Conservation (phyloP, 2,329 filamentous ascomycete species). For the Aureobasidium vineae region DNA sequence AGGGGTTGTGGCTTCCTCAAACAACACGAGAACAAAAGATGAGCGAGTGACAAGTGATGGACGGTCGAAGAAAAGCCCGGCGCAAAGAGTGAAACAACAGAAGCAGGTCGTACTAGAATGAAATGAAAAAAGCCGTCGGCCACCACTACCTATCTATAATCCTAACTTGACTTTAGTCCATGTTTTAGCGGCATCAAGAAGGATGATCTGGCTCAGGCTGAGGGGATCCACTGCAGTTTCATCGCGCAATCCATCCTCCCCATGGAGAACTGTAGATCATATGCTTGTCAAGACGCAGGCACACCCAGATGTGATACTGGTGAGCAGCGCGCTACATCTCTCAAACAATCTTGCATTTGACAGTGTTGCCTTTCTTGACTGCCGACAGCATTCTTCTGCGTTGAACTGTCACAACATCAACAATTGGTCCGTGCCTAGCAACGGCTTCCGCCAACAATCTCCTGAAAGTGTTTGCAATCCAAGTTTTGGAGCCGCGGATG, state of each 20-base stretch:
- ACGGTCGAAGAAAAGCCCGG: not conserved
- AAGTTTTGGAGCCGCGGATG: constrained; percentile 8
- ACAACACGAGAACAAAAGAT: not conserved
- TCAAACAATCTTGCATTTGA: not conserved
- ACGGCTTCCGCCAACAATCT: constrained; percentile 13
- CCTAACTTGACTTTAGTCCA: constrained; percentile 19
- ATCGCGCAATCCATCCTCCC: constrained; percentile 19
- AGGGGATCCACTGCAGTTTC: constrained; percentile 24
- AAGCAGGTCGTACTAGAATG: not conserved
- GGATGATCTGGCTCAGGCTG: constrained; percentile 14
- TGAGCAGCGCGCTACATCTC: not conserved
- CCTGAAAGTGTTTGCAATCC: constrained; percentile 13
- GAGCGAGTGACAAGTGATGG: constrained; percentile 11
- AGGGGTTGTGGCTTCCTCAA: constrained; percentile 15
- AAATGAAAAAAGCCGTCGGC: not conserved
- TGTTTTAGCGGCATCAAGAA: constrained; percentile 10
- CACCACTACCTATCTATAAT: constrained; percentile 6
- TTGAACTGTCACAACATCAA: constrained; percentile 12
- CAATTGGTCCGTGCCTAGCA: constrained; percentile 8
- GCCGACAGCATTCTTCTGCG: constrained; percentile 14
- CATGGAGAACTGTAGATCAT: constrained; percentile 23
- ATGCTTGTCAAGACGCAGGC: constrained; percentile 2
- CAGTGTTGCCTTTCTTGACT: constrained; percentile 7
- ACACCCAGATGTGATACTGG: not conserved
- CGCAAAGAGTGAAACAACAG: not conserved